These are phyloP conservation scores for Barnettozyma hawaiiensis DNA, from an alignment of 1,139 yeast genomes.

Conservation along the genomic window DNA sequence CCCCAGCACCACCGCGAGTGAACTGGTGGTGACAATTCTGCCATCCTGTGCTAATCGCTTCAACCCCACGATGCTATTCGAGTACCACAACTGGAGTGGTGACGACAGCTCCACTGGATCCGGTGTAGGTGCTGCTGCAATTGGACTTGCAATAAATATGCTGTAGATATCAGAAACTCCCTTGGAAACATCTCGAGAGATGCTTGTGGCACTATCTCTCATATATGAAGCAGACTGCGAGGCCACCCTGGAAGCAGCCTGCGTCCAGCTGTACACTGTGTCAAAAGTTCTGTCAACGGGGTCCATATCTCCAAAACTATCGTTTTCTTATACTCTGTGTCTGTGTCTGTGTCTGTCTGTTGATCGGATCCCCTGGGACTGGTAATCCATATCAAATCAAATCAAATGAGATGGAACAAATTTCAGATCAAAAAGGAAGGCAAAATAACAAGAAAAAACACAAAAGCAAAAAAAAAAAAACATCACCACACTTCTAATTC, in stretches of 20 bases:
- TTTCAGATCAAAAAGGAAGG: not conserved
- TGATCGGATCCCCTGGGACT: too few relatives aligned
- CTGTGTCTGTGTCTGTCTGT: not conserved
- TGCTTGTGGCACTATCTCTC: conserved; percentile 4
- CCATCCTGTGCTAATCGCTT: not conserved
- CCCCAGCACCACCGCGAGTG: not conserved
- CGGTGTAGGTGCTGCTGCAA: not conserved
- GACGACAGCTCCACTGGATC: not conserved
- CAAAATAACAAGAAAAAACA: not conserved
- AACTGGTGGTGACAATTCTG: not conserved
- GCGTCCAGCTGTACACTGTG: conserved; percentile 20
- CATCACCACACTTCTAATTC: not conserved
- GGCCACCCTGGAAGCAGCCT: conserved; percentile 8
- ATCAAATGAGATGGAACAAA: too few relatives aligned
- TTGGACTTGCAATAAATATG: not conserved
- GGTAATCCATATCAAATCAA: too few relatives aligned
- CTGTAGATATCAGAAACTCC: conserved; percentile 1
- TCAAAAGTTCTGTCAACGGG: conserved; percentile 28
- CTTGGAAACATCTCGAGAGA: conserved; percentile 4
- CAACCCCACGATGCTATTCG: not conserved
- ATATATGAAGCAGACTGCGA: conserved; percentile 7
- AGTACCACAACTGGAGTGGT: not conserved
- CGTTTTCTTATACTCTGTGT: too few relatives aligned
- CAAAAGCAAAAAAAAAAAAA: not conserved
- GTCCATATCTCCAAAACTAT: conserved; percentile 19